Percentiles rank a stretch among this genome's conserved stretches.
phyloP scores from a whole-genome alignment of 2,329 filamentous ascomycete genomes.

The Didymellaceae sp. region DNA sequence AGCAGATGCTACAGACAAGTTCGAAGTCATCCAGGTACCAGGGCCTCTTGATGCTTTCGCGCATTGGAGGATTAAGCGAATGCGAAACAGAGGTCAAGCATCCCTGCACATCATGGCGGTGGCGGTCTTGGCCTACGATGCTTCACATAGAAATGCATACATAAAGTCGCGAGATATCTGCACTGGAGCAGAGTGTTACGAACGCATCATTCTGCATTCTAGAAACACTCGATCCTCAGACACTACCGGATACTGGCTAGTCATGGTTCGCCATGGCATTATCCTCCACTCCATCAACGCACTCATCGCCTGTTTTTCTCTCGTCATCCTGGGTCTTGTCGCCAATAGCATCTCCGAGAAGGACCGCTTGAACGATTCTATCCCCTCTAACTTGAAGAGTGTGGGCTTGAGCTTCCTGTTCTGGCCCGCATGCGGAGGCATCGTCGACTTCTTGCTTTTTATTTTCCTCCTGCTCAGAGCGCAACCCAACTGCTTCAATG shows the following conservation, averaged over 20 bases:
- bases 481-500: not conserved
- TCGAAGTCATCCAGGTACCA: no score
- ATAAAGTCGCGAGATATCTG: no score
- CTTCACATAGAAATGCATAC: not conserved
- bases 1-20: not conserved
- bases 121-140: conserved; percentile 7
- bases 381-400: not conserved
- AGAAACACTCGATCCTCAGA: no score
- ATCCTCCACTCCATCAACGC: conserved; percentile 1
- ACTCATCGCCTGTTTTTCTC: not conserved
- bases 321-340: not conserved
- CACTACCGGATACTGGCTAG: not conserved
- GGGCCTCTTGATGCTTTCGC: no score
- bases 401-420: conserved; percentile 18
- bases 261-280: not conserved
- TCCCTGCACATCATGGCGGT: not conserved
- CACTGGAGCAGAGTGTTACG: no score
- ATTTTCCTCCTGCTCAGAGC: conserved; percentile 7
- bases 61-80: not conserved
- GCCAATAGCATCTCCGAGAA: not conserved
- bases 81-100: not conserved
- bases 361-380: not conserved
- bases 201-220: no score
- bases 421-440: conserved; percentile 22
- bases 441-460: conserved; percentile 21